Base-by-base conservation (phyloP, 2,329 filamentous ascomycete genomes). In the Phialophora verrucosa region DNA sequence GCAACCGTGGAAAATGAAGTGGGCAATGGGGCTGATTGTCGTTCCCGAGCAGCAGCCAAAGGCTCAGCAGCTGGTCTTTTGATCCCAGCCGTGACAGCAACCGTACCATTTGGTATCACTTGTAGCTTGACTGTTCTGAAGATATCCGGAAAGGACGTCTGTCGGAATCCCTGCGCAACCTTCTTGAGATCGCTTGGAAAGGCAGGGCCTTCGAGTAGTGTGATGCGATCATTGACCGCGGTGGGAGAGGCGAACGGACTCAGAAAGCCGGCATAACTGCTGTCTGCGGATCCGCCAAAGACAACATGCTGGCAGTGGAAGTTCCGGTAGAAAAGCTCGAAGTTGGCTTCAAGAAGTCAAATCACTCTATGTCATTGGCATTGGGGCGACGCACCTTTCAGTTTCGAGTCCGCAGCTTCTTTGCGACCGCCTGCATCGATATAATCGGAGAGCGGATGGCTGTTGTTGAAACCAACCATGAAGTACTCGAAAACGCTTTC, bases 101-200 rank as follows among this genome's bases (percentile, higher is more conserved):
- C 49, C 10, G 25, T 47, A 23, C 68, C 63, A 31, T 64, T 64
- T 11, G 67, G 63, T 49, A 73, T 72, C 14, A 76, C 70, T 42
- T 75, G 74, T 70, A 85, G 78, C 72, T 86, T 86, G 32, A 78
- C 76, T n/a, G 81, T 76, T 49, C 85, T 83, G 72, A 88, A 87
- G 25, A 88, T 71, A 38, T 78, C 75, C 4, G 79, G 75, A 69
- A 88, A 84, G 67, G 81, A 83, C 42, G 80, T 78, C 29, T 62
- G 60, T 12, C 44, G 57, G 55, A 72, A 72, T 8, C 66, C 65
- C 49, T 67, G 62, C 12, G 68, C 53, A 57, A 72, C 63, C 42
- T 73, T 71, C 38, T 70, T 74, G 27, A 81, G 68, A 50, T 81
- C 79, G 23, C 70, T 70, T 0, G 76, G 76, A 60, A 81, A 81